Percentiles rank a stretch among this genome's conserved stretches.
phyloP scores from a whole-genome alignment of 305 asterid genomes.

The Fraxinus ornus region DNA sequence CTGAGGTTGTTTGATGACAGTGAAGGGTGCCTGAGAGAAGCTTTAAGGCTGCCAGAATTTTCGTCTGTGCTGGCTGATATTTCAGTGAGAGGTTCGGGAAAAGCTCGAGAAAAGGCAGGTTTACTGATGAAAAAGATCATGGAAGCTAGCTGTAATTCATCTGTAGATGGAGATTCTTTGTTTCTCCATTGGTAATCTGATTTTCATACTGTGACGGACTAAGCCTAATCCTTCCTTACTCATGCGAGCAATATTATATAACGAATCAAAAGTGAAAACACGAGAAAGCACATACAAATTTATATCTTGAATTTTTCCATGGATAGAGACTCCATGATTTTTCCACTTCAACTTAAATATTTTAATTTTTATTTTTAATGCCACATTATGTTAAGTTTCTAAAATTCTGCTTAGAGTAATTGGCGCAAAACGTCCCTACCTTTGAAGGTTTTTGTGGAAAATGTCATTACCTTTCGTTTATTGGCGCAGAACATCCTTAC shows the following conservation, averaged over 20 bases:
- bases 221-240: not conserved
- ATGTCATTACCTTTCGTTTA: no score
- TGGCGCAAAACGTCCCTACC: no score
- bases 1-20: constrained; percentile 65
- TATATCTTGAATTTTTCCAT: no score
- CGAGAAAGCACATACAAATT: not conserved
- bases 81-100: constrained; percentile 61
- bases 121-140: constrained; percentile 66
- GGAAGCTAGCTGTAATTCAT: constrained; percentile 36
- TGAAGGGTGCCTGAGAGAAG: constrained; percentile 55
- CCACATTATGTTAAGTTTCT: no score
- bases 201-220: not conserved
- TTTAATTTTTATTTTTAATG: no score
- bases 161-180: not conserved
- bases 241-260: not conserved
- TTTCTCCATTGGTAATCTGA: constrained; percentile 20
- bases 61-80: constrained; percentile 63
- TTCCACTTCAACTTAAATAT: no score
- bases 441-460: no score
- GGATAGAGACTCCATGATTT: no score
- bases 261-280: not conserved
- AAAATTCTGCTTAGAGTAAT: no score
- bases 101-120: constrained; percentile 59
- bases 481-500: no score
- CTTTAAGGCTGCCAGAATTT: constrained; percentile 50